phyloP scores from a whole-genome alignment of 2,329 filamentous ascomycete genomes.

The Tolypocladium paradoxum region DNA sequence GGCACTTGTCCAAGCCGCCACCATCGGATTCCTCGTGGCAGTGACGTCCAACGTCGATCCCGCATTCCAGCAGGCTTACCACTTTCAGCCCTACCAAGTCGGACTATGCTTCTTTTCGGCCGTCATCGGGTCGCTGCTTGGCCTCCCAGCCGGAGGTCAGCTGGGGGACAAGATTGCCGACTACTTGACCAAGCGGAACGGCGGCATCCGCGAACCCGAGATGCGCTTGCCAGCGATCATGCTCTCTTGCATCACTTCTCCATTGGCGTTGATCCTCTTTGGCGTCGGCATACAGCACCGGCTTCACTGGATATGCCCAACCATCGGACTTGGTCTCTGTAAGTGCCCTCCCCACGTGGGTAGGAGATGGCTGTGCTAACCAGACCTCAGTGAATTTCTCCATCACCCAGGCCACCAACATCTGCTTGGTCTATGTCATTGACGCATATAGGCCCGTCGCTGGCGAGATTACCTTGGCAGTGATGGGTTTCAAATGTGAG shows the following conservation, averaged over 20 bases:
- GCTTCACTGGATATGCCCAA: conserved; percentile 45
- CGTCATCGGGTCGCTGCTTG: conserved; percentile 35
- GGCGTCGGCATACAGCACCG: conserved; percentile 35
- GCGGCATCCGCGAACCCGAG: conserved; percentile 46
- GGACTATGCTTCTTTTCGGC: conserved; percentile 41
- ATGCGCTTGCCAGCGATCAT: conserved; percentile 47
- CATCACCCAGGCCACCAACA: conserved; percentile 43
- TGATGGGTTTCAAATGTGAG: conserved; percentile 43
- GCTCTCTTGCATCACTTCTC: conserved; percentile 39
- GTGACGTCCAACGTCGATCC: conserved; percentile 40
- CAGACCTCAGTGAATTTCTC: conserved; percentile 37
- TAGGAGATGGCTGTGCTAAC: not conserved
- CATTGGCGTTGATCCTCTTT: conserved; percentile 32
- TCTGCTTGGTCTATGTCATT: conserved; percentile 46
- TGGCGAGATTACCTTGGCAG: conserved; percentile 42
- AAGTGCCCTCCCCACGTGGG: conserved; percentile 13
- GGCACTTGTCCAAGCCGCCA: conserved; percentile 40
- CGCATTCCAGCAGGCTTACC: conserved; percentile 31
- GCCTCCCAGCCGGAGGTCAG: conserved; percentile 38
- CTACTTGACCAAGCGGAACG: conserved; percentile 38
- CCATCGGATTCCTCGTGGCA: conserved; percentile 44
- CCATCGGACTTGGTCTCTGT: conserved; percentile 41
- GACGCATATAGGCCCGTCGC: conserved; percentile 47
- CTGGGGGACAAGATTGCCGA: conserved; percentile 37
- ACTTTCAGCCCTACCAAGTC: conserved; percentile 32